phyloP scores from a whole-genome alignment of 2,329 filamentous ascomycete genomes.

The Trichoderma polysporum region DNA sequence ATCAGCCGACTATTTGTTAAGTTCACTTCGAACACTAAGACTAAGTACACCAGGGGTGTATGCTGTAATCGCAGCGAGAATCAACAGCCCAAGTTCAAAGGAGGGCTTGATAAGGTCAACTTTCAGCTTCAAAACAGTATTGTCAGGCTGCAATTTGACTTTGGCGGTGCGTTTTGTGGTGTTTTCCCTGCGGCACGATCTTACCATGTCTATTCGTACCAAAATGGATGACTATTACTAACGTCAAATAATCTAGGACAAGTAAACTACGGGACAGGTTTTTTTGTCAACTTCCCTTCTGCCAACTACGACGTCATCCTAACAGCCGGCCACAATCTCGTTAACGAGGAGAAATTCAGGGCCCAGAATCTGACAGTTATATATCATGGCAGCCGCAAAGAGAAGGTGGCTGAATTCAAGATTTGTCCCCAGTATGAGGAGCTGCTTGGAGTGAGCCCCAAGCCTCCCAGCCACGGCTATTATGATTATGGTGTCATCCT shows the following conservation, averaged over 20 bases:
- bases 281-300: slow-evolving; percentile 12
- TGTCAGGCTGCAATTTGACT: slow-evolving; percentile 3
- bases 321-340: slow-evolving; percentile 11
- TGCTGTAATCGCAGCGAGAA: neutral
- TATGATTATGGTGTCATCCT: slow-evolving; percentile 12
- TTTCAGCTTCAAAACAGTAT: neutral
- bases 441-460: neutral
- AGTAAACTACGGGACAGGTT: neutral
- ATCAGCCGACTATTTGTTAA: neutral
- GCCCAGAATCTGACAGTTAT: neutral
- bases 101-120: neutral
- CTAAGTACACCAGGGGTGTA: neutral
- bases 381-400: neutral
- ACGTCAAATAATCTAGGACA: neutral
- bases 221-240: neutral
- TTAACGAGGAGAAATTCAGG: neutral
- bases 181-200: no score
- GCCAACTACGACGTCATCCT: neutral
- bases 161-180: neutral
- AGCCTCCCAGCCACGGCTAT: neutral
- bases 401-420: neutral
- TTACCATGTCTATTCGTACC: neutral
- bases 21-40: neutral
- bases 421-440: slow-evolving; percentile 1
- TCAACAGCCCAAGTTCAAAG: neutral